Evolutionary conservation across 139 green algal species (phyloP).

Genomic region (Coelastrella sp.): DNA sequence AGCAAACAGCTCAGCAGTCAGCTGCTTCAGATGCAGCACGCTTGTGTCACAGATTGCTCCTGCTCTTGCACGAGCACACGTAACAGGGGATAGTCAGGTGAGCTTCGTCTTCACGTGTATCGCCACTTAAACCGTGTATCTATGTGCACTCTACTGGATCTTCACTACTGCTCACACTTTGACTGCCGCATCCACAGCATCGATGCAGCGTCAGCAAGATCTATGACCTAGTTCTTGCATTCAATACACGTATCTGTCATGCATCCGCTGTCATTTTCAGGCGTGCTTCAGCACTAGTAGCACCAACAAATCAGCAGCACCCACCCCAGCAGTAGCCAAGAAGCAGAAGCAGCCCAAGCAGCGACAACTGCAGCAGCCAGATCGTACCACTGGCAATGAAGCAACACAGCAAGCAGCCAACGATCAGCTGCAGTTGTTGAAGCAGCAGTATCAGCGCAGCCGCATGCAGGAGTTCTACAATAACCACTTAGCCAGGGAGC

Average conservation of each 20-base stretch:
- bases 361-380: background rate
- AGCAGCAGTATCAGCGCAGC: constrained; percentile 6
- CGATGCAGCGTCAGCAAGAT: no score
- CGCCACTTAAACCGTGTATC: no score
- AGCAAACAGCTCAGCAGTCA: background rate
- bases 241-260: background rate
- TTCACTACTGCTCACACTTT: no score
- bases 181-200: no score
- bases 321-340: background rate
- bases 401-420: background rate
- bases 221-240: no score
- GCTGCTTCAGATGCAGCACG: background rate
- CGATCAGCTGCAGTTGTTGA: background rate
- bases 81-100: background rate
- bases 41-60: background rate
- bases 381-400: background rate
- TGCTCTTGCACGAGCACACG: background rate
- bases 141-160: no score
- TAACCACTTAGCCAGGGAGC: constrained; percentile 31
- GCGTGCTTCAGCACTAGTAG: background rate
- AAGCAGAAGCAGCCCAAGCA: background rate
- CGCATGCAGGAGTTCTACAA: constrained; percentile 17
- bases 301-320: background rate
- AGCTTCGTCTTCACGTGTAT: no score
- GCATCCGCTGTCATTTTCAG: background rate